Base-by-base conservation (phyloP, 2,329 filamentous ascomycete genomes). In the Macrophomina pseudophaseolina region DNA sequence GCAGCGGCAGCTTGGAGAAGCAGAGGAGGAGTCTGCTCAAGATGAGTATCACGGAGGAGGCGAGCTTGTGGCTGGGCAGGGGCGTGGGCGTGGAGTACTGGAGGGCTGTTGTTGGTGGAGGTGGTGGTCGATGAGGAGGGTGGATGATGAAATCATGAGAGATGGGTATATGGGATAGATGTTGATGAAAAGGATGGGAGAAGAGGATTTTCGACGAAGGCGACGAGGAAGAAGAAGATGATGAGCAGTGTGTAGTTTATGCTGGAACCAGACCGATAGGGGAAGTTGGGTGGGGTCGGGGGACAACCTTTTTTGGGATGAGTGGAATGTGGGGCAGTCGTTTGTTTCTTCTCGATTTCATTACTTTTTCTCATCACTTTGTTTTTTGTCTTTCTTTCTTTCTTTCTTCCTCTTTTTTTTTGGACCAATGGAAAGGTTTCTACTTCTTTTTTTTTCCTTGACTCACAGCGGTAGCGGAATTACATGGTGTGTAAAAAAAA, bases 11-110 rank as follows among this genome's bases (percentile, higher is more conserved):
- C n/a, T 33, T 23, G 18, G 51, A 49, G 44, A 48, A 38, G 42
- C 49, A 65, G n/a, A 30, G 52, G 32, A 3, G 44, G 44, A 62
- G 46, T 18, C 11, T 62, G 30, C 32, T 62, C 42, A 28, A 32
- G 23, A 65, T 65, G 63, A 32, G 63, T 33, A 32, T 65, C 2
- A 65, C 63, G 5, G 63, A 65, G 18, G 63, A 65, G 52, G 52
- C 51, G 18, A 56, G 90, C 71, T 79, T 93, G 68, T 84, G 86
- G 71, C 90, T 94, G 76, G 89, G 90, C 8, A 86, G 88, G 40
- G 87, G 91, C 68, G 81, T 93, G 71, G 89, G 90, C 70, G 83
- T 89, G 72, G 85, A 85, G 65, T 91, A 91, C 72, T 93, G 91
- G 76, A 83, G 84, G 67, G 85, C 85, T 66, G 82, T 91, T 48